A percentile compares a stretch with the other conserved stretches of the same genome.
Evolutionary conservation across 305 asterid species (phyloP).

Genomic region (Solanum hybrid): DNA sequence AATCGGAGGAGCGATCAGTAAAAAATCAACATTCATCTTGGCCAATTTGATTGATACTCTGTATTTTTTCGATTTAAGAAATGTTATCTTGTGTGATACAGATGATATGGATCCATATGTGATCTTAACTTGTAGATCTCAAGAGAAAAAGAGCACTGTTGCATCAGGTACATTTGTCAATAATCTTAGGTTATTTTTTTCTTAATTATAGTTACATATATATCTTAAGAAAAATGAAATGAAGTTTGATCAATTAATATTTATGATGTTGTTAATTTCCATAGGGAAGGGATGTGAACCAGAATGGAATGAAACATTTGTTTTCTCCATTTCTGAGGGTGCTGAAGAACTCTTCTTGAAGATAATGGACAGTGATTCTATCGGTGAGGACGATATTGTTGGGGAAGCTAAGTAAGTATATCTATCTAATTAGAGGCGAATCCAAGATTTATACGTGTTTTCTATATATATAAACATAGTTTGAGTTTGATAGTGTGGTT

Average conservation of each 20-base stretch:
- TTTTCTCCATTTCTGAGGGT: conserved; percentile 49
- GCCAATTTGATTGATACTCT: neutral
- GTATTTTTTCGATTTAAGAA: neutral
- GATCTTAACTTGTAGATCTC: conserved; percentile 43
- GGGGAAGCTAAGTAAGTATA: conserved; percentile 75
- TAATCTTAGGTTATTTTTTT: neutral
- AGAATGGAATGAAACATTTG: conserved; percentile 88
- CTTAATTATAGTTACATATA: neutral
- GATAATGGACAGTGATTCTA: conserved; percentile 61
- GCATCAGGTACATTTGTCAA: conserved; percentile 40
- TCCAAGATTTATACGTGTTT: neutral
- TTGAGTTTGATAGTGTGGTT: neutral
- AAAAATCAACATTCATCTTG: neutral
- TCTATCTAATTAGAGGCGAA: neutral
- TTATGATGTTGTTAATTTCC: neutral
- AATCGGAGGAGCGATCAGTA: neutral
- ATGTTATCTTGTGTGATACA: conserved; percentile 9
- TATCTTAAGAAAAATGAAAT: neutral
- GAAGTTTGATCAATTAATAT: neutral
- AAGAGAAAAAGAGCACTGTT: conserved; percentile 63
- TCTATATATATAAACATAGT: neutral
- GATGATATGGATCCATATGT: conserved; percentile 61
- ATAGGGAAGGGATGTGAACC: conserved; percentile 52
- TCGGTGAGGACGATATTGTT: conserved; percentile 49
- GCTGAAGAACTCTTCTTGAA: conserved; percentile 48